Evolutionary conservation across 2,329 filamentous ascomycete species (phyloP), one percentile per base, ranked within the genome.

Genomic region (Aspergillus intermedius): DNA sequence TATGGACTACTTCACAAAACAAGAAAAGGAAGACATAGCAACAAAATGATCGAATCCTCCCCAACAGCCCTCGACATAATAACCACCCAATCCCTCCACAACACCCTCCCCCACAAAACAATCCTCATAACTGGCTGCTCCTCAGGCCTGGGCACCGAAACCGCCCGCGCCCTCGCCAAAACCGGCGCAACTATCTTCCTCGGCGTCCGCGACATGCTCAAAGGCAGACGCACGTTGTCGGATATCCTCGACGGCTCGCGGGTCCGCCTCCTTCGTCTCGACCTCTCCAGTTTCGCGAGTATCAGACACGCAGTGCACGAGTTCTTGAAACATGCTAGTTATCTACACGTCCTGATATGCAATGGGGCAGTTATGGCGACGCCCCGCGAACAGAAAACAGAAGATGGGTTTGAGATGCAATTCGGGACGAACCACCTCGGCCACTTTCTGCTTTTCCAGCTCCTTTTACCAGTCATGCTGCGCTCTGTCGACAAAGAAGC

Each of bases 131-230:
- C 69, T 4, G 69, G 69, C n/a, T 60, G 55, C 35, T 67, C 67
- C 2, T 66, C 66, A 0, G 70, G 69, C 1, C 59, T 71, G 22
- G 69, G 68, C 4, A 55, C 69, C 45, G 66, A 70, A 49, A 73
- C 68, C 0, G 69, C 61, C n/a, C 60, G 62, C 6, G 71, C 70
- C 2, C 54, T 74, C 0, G 51, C 59, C 10, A 45, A 52, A 6
- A 73, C 72, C 0, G 70, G 71, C 5, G 69, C 69, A 0, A 65
- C 50, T 1, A 50, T 74, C 10, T 69, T 65, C 48, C 51, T 70
- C 2, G 62, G 64, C 1, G 70, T 60, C 0, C 61, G 71, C 3
- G 57, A 72, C 47, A 23, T 67, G 1, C 45, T 48, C 4, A 71
- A 69, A 48, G 68, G 61, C 8, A 58, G 64, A 48, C 41, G 48